Conservation (phyloP, 2,329 filamentous ascomycete species). For the Myriosclerotinia scirpicola region DNA sequence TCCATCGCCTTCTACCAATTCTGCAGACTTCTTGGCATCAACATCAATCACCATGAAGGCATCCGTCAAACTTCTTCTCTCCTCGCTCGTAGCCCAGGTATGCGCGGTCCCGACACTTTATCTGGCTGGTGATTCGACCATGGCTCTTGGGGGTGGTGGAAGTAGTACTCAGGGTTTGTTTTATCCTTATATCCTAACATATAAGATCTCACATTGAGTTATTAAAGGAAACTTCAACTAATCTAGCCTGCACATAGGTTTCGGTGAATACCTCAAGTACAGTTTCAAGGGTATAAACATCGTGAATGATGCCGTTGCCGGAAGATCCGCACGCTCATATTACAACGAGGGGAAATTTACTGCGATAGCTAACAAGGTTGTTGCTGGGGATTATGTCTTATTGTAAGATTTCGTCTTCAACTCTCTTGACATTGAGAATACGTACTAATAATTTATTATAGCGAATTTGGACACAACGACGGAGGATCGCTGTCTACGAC, state of each 20-base stretch:
- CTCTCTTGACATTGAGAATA: background rate
- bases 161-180: constrained; percentile 45
- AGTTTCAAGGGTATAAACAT: constrained; percentile 50
- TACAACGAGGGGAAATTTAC: constrained; percentile 65
- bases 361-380: constrained; percentile 50
- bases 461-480: constrained; percentile 66
- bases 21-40: background rate
- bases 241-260: constrained; percentile 47
- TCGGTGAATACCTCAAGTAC: constrained; percentile 60
- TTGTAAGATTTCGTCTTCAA: constrained; percentile 40
- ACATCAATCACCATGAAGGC: constrained; percentile 13
- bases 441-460: background rate
- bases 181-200: constrained; percentile 15
- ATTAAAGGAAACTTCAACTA: background rate
- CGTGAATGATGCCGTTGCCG: constrained; percentile 64
- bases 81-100: constrained; percentile 13
- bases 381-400: constrained; percentile 50
- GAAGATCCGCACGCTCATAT: constrained; percentile 65
- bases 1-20: background rate
- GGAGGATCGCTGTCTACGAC: constrained; percentile 51
- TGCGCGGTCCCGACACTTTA: constrained; percentile 47
- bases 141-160: constrained; percentile 51
- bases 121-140: constrained; percentile 62
- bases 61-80: constrained; percentile 6
- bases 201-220: too few relatives aligned